Base-by-base conservation (phyloP, 192 early-diverging fungal species). In the Gaertneriomyces sp. region DNA sequence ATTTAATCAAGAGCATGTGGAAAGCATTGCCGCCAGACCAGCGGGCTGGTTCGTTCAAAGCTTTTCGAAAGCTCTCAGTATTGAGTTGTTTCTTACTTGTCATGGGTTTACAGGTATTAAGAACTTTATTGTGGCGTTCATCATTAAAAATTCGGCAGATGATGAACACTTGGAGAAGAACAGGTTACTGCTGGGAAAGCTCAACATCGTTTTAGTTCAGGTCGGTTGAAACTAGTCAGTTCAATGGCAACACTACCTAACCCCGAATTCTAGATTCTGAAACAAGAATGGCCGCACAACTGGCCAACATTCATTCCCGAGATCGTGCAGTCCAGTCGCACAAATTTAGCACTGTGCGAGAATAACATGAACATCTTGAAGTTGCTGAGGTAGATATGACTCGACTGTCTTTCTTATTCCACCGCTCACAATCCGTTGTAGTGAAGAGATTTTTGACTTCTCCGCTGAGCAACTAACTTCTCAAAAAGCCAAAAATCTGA, bases 321-420 rank as follows among this genome's bases (percentile, higher is more conserved):
- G 77, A 94, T 99, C 68, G 93, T 99, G 39, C 79, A 81, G n/a
- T 94, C 96, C 11, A 93, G 93, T 76, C 90, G 91, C 71, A 85
- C 88, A 16, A 98, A 91, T 66, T 76, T 98, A 9, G 79, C 93
- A 5, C 78, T 99, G 10, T 99, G 97, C 72, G 96, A 98, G 72
- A 99, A 99, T 84, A 99, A 98, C 80, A 99, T 99, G 95, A 90
- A 88, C 45, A 99, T 99, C 66, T 81, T 99, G 46, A 98, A 99
- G 69, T 80, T 99, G 41, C 82, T 99, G 42, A 96, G 92, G 92
- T 93, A 71, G 6, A 66, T 54, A 47, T 69, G 12, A 41, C 41
- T 5, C 25, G 14, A 63, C 4, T 20, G 41, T 42, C 59, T 12
- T 8, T 42, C 45, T 45, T 40, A 19, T 61, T 64, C 33, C 49